Conservation (phyloP, 257 asterid genomes). For the Solanum virginianum region DNA sequence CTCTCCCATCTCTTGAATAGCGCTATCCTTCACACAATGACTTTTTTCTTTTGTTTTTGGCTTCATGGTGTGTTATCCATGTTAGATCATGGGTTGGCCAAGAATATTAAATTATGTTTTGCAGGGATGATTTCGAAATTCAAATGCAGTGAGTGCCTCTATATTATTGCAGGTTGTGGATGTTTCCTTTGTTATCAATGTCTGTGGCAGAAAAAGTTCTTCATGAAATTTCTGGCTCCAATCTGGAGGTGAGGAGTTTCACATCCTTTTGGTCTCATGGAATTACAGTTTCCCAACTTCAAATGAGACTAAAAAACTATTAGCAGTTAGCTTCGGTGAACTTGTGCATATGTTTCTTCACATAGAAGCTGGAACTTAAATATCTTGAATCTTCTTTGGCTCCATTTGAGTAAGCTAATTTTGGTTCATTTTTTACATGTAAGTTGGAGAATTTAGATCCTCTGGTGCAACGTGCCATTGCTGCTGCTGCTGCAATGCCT, state of each 20-base stretch:
- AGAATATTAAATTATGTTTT: not conserved
- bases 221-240: slow-evolving; percentile 33
- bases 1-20: not conserved
- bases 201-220: slow-evolving; percentile 59
- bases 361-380: slow-evolving; percentile 1
- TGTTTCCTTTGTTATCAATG: slow-evolving; percentile 69
- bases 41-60: not conserved
- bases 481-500: slow-evolving; percentile 61
- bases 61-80: not conserved
- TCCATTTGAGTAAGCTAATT: slow-evolving; percentile 4
- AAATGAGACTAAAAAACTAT: not conserved
- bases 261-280: not conserved
- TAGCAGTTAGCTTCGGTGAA: not conserved
- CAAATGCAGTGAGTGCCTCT: not conserved
- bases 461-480: slow-evolving; percentile 77
- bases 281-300: not conserved
- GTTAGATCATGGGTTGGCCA: not conserved
- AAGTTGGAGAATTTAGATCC: slow-evolving; percentile 93
- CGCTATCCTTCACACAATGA: not conserved
- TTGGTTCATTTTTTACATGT: slow-evolving; percentile 5
- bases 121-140: not conserved
- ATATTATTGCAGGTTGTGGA: slow-evolving; percentile 66
- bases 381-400: not conserved
- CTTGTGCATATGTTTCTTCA: slow-evolving; percentile 7
- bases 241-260: slow-evolving; percentile 44